Percentiles rank a stretch among this genome's conserved stretches.
These are phyloP conservation scores for Lachancea waltii DNA, from an alignment of 805 yeast genomes.

Conservation along the genomic window DNA sequence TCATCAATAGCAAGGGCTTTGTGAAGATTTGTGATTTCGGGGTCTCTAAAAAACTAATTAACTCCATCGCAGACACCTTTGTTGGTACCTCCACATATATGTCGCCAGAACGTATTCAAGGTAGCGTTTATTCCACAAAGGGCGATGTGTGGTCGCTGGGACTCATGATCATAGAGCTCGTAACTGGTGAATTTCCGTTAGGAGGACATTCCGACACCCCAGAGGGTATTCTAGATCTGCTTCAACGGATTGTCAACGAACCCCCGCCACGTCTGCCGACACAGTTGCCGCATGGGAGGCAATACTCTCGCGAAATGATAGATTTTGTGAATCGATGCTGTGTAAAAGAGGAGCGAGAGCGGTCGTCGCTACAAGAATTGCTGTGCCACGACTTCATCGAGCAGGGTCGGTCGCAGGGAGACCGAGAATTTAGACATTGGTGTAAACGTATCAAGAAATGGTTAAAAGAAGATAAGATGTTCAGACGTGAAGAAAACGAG, in stretches of 20 bases:
- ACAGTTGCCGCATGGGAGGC: slow-evolving; percentile 32
- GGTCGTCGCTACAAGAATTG: slow-evolving; percentile 72
- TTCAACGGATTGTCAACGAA: slow-evolving; percentile 92
- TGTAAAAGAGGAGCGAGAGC: slow-evolving; percentile 55
- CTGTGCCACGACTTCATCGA: slow-evolving; percentile 36
- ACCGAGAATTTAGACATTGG: slow-evolving; percentile 37
- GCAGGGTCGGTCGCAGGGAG: slow-evolving; percentile 31
- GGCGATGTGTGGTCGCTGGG: slow-evolving; percentile 98
- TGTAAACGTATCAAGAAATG: slow-evolving; percentile 34
- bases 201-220: slow-evolving; percentile 56
- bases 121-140: slow-evolving; percentile 86
- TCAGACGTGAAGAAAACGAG: slow-evolving; percentile 28
- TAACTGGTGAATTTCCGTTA: slow-evolving; percentile 78
- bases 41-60: slow-evolving; percentile 83
- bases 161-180: slow-evolving; percentile 78
- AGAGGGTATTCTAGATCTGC: slow-evolving; percentile 80
- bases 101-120: slow-evolving; percentile 97
- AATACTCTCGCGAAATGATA: slow-evolving; percentile 43
- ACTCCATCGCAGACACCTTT: slow-evolving; percentile 94
- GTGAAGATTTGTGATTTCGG: slow-evolving; percentile 96
- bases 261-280: slow-evolving; percentile 62
- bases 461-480: slow-evolving; percentile 28
- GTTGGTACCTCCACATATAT: slow-evolving; percentile 97
- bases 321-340: slow-evolving; percentile 70
- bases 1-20: slow-evolving; percentile 79